Percentiles rank a stretch among this genome's conserved stretches.
phyloP scores from a whole-genome alignment of 2,329 filamentous ascomycete genomes.

The Alternaria brassicicola region DNA sequence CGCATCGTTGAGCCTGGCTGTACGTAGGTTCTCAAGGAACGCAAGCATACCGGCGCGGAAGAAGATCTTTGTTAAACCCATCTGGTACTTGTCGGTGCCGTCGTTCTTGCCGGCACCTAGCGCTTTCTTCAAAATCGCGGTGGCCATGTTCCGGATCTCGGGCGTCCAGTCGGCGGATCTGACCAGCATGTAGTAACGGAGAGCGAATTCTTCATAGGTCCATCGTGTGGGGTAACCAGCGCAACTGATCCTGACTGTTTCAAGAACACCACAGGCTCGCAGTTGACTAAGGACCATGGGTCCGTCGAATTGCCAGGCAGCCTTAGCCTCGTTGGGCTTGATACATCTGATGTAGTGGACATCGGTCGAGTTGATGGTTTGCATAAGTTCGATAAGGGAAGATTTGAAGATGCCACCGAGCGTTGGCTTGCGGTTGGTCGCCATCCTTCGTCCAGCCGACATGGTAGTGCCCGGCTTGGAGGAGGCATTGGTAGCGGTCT shows the following conservation, averaged over 20 bases:
- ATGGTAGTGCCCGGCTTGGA: slow-evolving; percentile 71
- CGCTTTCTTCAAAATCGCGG: slow-evolving; percentile 87
- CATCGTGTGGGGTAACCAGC: slow-evolving; percentile 96
- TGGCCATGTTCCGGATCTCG: slow-evolving; percentile 92
- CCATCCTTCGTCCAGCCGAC: slow-evolving; percentile 79
- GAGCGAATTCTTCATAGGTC: slow-evolving; percentile 98
- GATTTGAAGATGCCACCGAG: slow-evolving; percentile 99
- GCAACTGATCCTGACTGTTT: slow-evolving; percentile 96
- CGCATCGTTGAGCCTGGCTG: slow-evolving; percentile 86
- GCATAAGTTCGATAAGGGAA: slow-evolving; percentile 96
- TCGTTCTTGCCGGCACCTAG: slow-evolving; percentile 68
- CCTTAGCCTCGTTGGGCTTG: slow-evolving; percentile 97
- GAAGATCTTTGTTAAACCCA: slow-evolving; percentile 98
- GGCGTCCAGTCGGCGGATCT: slow-evolving; percentile 89
- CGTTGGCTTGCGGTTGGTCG: slow-evolving; percentile 94
- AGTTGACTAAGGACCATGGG: slow-evolving; percentile 98
- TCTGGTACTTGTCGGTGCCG: slow-evolving; percentile 91
- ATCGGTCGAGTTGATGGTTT: slow-evolving; percentile 96
- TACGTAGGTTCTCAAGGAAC: slow-evolving; percentile 92
- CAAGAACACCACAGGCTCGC: slow-evolving; percentile 96
- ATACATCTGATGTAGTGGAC: slow-evolving; percentile 99
- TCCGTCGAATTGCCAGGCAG: slow-evolving; percentile 96
- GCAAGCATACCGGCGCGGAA: slow-evolving; percentile 99
- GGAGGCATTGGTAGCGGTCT: slow-evolving; percentile 65
- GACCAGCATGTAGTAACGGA: slow-evolving; percentile 98